A percentile compares a stretch with the other conserved stretches of the same genome.
phyloP scores from a whole-genome alignment of 352 stramenopile species.

The Bremia lactucae region DNA sequence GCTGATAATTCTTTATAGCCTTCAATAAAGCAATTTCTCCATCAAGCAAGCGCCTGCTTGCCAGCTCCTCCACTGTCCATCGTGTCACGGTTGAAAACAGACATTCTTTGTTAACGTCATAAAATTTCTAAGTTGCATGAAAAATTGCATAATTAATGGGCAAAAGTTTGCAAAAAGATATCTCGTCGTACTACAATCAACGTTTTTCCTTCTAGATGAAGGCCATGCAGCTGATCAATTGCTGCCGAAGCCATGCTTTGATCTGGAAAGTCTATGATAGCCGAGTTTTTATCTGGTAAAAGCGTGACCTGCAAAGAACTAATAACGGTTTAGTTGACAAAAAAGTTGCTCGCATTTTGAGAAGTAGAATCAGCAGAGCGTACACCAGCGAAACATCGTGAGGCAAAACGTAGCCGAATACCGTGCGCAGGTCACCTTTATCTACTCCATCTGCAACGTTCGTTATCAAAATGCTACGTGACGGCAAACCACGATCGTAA shows the following conservation, averaged over 20 bases:
- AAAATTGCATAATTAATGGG: conserved; percentile 4
- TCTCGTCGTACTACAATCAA: conserved; percentile 35
- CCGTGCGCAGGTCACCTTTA: conserved; percentile 37
- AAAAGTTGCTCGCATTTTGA: not conserved
- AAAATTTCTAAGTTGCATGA: conserved; percentile 15
- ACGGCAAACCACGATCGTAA: conserved; percentile 27
- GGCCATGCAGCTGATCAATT: conserved; percentile 33
- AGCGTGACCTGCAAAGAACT: conserved; percentile 16
- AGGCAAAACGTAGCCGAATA: conserved; percentile 51
- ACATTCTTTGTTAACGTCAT: not conserved
- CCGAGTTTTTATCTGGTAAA: conserved; percentile 3
- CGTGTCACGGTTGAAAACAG: not conserved
- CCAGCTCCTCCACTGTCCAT: conserved; percentile 20
- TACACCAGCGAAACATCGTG: conserved; percentile 26
- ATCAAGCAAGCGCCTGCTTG: conserved; percentile 15
- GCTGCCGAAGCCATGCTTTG: conserved; percentile 26
- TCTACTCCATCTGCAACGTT: conserved; percentile 41
- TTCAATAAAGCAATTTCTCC: conserved; percentile 28
- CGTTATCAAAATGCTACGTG: conserved; percentile 19
- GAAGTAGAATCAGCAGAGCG: not conserved
- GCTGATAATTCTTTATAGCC: conserved; percentile 59
- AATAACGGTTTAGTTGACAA: not conserved
- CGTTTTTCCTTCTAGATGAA: conserved; percentile 34
- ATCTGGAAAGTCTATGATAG: conserved; percentile 18
- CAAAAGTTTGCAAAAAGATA: not conserved